Percentiles rank a stretch among this genome's conserved stretches.
Conservation (phyloP, 2,329 filamentous ascomycete genomes). For the Beauveria scarabaeidicola region DNA sequence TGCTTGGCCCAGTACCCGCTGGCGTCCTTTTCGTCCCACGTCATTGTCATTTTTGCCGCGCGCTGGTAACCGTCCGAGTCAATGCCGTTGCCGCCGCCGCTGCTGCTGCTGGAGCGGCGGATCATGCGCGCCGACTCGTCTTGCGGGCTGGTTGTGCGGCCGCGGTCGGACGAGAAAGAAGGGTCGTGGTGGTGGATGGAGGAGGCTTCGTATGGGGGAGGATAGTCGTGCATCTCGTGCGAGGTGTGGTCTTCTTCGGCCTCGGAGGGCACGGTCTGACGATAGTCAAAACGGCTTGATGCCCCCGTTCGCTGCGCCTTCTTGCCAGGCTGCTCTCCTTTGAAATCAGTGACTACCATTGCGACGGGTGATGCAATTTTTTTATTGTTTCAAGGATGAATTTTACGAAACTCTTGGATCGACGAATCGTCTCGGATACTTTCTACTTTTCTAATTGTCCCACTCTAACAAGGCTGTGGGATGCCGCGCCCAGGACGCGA, state of each 20-base stretch:
- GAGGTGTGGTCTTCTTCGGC: background rate
- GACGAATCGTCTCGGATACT: background rate
- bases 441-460: background rate
- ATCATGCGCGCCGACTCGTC: background rate
- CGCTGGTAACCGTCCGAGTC: background rate
- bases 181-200: background rate
- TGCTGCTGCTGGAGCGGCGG: too few species aligned
- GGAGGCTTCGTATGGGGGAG: background rate
- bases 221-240: background rate
- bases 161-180: background rate
- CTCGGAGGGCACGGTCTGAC: background rate
- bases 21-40: constrained; percentile 10
- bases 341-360: background rate
- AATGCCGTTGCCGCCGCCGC: background rate
- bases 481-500: background rate
- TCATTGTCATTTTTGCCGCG: constrained; percentile 11
- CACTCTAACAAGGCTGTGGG: background rate
- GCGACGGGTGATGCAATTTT: background rate
- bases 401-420: background rate
- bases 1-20: constrained; percentile 12
- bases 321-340: background rate
- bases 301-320: background rate
- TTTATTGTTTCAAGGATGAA: too few species aligned
- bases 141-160: background rate
- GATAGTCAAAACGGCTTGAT: background rate